Base-by-base conservation (phyloP, 2,329 filamentous ascomycete species). In the Colletotrichum acutatum region DNA sequence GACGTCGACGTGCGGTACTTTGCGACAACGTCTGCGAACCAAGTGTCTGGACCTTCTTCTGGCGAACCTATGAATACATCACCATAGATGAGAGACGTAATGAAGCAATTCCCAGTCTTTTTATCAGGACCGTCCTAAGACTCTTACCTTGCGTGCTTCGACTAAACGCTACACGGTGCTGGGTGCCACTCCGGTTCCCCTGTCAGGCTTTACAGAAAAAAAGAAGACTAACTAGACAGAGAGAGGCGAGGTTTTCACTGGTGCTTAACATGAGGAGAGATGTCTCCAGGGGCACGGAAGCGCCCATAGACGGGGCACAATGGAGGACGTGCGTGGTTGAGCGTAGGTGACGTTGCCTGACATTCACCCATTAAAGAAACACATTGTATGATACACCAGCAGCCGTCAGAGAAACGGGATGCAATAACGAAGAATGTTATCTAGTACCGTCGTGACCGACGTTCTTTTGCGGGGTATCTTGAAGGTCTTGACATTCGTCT, bases 1-100 rank as follows among this genome's bases (percentile, higher is more conserved):
- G 97, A 99, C 85, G 96, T 98, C 78, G 97, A 99, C 85, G 97
- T 99, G 80, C 92, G 97, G 83, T 99, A 96, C 87, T 99, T 98
- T 85, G 97, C 97, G 76, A 97, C 95, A 74, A 97, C 94, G 76
- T 96, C 97, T 61, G 92, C 93, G 74, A 91, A 90, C 82, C 85
- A 84, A 64, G 88, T 89, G 70, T 84, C 85, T 61, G 87, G 86
- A 57, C 77, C 80, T 66, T 79, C 82, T 67, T 84, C 85, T 70
- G 88, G 88, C 71, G 89, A 91, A 78, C 89, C 89, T 46, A 91
- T 91, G 89, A 90, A 90, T 84, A 91, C 89, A 78, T 90, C 89
- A 82, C 89, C 89, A 86, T 91, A 90, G 87, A 88, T 83, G 81
- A 83, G 80, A 82, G 76, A 82, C 68, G 79, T 85, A 85, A 88